phyloP scores from a whole-genome alignment of 1,139 yeast species.

The Tardiomyces digboiensis region DNA sequence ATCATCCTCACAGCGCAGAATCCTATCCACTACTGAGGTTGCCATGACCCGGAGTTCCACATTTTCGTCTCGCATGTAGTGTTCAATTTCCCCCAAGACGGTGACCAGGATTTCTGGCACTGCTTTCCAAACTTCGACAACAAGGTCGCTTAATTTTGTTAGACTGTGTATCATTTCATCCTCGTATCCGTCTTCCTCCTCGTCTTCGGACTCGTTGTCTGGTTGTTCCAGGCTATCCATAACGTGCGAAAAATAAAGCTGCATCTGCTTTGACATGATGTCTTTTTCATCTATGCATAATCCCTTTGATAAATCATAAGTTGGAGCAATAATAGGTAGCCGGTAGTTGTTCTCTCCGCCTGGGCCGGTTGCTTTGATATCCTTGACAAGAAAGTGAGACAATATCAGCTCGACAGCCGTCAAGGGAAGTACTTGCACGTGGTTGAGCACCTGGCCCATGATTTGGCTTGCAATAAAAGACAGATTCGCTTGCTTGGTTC shows the following conservation, averaged over 20 bases:
- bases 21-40: conserved; percentile 62
- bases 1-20: conserved; percentile 42
- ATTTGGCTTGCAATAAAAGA: conserved; percentile 57
- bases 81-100: conserved; percentile 72
- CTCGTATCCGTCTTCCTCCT: conserved; percentile 18
- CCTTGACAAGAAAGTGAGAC: conserved; percentile 34
- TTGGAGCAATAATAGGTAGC: conserved; percentile 36
- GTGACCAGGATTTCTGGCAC: conserved; percentile 70
- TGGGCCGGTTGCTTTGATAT: conserved; percentile 26
- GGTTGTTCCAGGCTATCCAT: conserved; percentile 40
- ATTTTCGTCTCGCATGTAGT: conserved; percentile 63
- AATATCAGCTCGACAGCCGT: conserved; percentile 54
- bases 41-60: conserved; percentile 55
- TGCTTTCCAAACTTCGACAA: conserved; percentile 64
- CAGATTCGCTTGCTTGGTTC: conserved; percentile 24
- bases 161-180: conserved; percentile 24
- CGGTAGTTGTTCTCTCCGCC: conserved; percentile 19
- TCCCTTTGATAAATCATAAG: conserved; percentile 55
- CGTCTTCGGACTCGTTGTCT: conserved; percentile 13
- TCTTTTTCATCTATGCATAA: conserved; percentile 68
- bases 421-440: conserved; percentile 59
- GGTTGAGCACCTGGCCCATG: conserved; percentile 68
- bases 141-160: conserved; percentile 48
- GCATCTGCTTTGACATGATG: conserved; percentile 66
- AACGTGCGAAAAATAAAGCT: conserved; percentile 56